Base-by-base conservation (phyloP, 2,329 filamentous ascomycete genomes). In the Clonostachys sp. region DNA sequence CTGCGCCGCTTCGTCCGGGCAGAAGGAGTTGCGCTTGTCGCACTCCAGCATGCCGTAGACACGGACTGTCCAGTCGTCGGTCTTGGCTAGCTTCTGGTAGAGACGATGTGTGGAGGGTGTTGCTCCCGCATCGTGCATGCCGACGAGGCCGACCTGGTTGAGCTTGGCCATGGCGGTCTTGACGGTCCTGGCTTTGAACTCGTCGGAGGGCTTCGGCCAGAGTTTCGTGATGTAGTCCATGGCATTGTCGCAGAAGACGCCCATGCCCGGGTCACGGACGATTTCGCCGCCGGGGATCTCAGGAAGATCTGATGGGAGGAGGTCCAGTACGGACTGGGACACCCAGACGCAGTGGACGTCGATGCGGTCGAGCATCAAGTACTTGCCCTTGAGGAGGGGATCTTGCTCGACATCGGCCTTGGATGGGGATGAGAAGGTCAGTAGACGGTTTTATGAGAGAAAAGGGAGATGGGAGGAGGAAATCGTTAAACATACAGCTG, bases 231-330 rank as follows among this genome's bases (percentile, higher is more conserved):
- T 72, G 45, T 84, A 61, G 41, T 84, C 80, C 77, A 87, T 86
- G 20, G 84, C 84, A 57, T 87, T 87, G 61, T 89, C 84, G 58
- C 85, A 89, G 55, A 88, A 87, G 10, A 88, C 83, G 40, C 85
- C 84, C 56, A 76, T 72, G 0, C 81, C 81, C 1, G 84, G 83
- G 5, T 79, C 66, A 33, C 75, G 72, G 13, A 84, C 61, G 12
- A 87, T 75, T 50, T 86, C 81, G 2, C 85, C 85, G 12, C 84
- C 84, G 2, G 82, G 80, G 2, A 83, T 61, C 48, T 78, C 73
- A 3, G 73, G 67, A 24, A 77, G 52, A 9, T 76, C 71, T 12
- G 41, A 34, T 1, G 83, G 77, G 6, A 89, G 73, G 2, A 87
- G 70, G 43, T 75, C 65, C 3, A 88, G 71, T 3, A 88, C 79